Evolutionary conservation across 2,329 filamentous ascomycete species (phyloP).

Genomic region (Diaporthe sp.): DNA sequence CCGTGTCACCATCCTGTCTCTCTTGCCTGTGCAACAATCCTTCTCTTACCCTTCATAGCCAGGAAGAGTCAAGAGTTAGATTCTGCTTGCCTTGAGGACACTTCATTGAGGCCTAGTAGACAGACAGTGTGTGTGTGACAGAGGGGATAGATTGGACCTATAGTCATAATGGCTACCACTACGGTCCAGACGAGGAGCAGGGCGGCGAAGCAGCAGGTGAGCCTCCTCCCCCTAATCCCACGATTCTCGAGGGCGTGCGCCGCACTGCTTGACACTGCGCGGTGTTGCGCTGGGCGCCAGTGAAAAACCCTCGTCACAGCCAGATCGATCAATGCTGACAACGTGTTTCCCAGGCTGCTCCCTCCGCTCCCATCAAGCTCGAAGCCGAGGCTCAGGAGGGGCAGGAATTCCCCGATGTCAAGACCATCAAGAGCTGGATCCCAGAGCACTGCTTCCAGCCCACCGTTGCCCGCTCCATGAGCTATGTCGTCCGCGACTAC

Average conservation of each 20-base stretch:
- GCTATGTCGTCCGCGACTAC: constrained; percentile 69
- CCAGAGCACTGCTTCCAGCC: constrained; percentile 73
- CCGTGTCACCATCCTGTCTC: background rate
- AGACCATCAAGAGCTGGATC: constrained; percentile 65
- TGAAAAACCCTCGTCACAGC: background rate
- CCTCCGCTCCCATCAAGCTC: constrained; percentile 27
- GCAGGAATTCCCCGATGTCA: constrained; percentile 58
- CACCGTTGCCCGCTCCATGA: constrained; percentile 62
- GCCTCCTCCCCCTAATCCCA: background rate
- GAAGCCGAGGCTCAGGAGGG: constrained; percentile 39
- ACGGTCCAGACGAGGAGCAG: constrained; percentile 39
- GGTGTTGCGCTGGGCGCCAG: background rate
- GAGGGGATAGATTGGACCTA: background rate
- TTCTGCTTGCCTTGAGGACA: background rate
- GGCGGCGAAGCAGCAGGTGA: constrained; percentile 36
- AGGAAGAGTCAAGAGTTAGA: constrained; percentile 20
- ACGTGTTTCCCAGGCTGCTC: background rate
- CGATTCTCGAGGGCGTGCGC: too few species aligned
- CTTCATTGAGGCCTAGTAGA: background rate
- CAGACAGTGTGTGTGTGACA: background rate
- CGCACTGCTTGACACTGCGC: background rate
- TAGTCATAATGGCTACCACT: constrained; percentile 32
- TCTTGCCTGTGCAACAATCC: background rate
- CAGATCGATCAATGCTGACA: background rate
- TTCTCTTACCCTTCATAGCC: background rate